Evolutionary conservation across 2,329 filamentous ascomycete species (phyloP).

Genomic region (Fusarium musae): DNA sequence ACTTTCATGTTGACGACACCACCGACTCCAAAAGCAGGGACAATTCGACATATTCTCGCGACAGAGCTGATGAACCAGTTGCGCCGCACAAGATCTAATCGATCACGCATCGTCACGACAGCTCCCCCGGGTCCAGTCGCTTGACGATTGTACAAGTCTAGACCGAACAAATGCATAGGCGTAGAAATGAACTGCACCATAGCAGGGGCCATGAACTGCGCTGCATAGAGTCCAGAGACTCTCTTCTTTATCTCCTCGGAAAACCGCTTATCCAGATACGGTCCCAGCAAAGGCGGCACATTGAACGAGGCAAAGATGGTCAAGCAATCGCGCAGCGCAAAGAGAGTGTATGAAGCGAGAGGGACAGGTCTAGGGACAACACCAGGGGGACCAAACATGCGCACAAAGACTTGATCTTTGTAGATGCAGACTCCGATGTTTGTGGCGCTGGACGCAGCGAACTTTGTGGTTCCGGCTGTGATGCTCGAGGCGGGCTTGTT

Average conservation of each 20-base stretch:
- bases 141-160: conserved; percentile 86
- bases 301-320: conserved; percentile 96
- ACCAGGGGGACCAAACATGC: conserved; percentile 77
- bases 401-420: conserved; percentile 88
- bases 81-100: conserved; percentile 73
- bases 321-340: conserved; percentile 83
- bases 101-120: conserved; percentile 61
- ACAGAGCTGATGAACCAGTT: conserved; percentile 81
- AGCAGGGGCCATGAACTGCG: conserved; percentile 85
- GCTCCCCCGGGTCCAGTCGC: conserved; percentile 41
- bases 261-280: conserved; percentile 68
- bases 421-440: conserved; percentile 89
- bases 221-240: conserved; percentile 68
- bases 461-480: conserved; percentile 82
- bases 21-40: conserved; percentile 89
- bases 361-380: conserved; percentile 68
- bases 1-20: conserved; percentile 86
- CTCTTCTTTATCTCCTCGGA: conserved; percentile 57
- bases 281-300: conserved; percentile 81
- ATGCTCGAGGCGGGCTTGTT: conserved; percentile 68
- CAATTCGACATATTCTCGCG: conserved; percentile 84
- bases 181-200: conserved; percentile 82
- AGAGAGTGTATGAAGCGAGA: conserved; percentile 77
- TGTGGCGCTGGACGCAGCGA: conserved; percentile 80
- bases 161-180: conserved; percentile 83